Evolutionary conservation across 768 basidiomycete genomes (phyloP).

Genomic region (Collybia mongolica): DNA sequence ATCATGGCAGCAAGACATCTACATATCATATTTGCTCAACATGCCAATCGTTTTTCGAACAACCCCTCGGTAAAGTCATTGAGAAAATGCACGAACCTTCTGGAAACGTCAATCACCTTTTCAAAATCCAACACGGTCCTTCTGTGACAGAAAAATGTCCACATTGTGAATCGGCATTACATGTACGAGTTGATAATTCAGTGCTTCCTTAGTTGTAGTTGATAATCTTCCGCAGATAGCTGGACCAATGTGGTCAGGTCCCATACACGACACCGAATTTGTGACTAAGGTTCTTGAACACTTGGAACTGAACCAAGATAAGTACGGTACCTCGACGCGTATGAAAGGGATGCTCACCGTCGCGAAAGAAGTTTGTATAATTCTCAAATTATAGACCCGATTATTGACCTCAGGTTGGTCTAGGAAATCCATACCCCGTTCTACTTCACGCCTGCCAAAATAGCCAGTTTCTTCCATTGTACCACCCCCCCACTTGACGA

Average conservation of each 20-base stretch:
- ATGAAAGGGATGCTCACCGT: slow-evolving; percentile 97
- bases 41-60: slow-evolving; percentile 81
- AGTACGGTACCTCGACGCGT: slow-evolving; percentile 75
- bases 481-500: slow-evolving; percentile 73
- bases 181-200: slow-evolving; percentile 49
- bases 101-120: slow-evolving; percentile 58
- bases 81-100: slow-evolving; percentile 57
- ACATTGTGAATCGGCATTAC: slow-evolving; percentile 76
- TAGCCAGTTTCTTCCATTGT: slow-evolving; percentile 83
- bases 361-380: slow-evolving; percentile 72
- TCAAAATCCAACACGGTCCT: slow-evolving; percentile 75
- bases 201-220: neutral
- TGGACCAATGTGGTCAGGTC: slow-evolving; percentile 97
- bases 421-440: slow-evolving; percentile 80
- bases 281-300: slow-evolving; percentile 73
- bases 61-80: slow-evolving; percentile 77
- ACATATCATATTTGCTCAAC: slow-evolving; percentile 80
- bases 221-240: slow-evolving; percentile 53
- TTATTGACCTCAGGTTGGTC: neutral
- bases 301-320: slow-evolving; percentile 55
- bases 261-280: slow-evolving; percentile 78
- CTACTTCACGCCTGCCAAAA: slow-evolving; percentile 82
- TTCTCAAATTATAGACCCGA: neutral
- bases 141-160: slow-evolving; percentile 67
- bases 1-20: slow-evolving; percentile 69